A percentile compares a stretch with the other conserved stretches of the same genome.
These are phyloP conservation scores for Komagataella pastoris DNA, from an alignment of 805 yeast species.

Conservation along the genomic window DNA sequence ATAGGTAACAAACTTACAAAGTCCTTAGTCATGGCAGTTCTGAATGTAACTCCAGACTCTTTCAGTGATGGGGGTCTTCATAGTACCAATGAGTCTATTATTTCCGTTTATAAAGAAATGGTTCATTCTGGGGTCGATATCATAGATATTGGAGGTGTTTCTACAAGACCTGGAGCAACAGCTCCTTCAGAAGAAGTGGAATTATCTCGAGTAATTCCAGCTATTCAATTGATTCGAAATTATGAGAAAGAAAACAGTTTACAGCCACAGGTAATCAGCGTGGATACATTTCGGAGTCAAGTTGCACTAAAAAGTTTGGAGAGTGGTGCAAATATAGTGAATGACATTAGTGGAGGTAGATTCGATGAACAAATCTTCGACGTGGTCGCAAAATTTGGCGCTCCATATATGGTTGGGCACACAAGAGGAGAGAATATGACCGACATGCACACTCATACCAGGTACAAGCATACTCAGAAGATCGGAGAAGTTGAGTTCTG, in stretches of 20 bases:
- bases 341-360: slow-evolving; percentile 77
- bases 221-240: slow-evolving; percentile 45
- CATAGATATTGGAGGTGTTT: slow-evolving; percentile 88
- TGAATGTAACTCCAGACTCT: slow-evolving; percentile 89
- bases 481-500: slow-evolving; percentile 6
- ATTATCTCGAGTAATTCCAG: slow-evolving; percentile 53
- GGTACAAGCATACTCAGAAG: not conserved
- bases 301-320: slow-evolving; percentile 61
- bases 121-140: slow-evolving; percentile 54
- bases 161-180: slow-evolving; percentile 76
- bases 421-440: slow-evolving; percentile 78
- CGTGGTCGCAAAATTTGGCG: slow-evolving; percentile 56
- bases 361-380: slow-evolving; percentile 55
- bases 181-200: slow-evolving; percentile 59
- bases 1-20: slow-evolving; percentile 21
- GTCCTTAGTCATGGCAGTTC: slow-evolving; percentile 77
- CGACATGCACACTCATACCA: slow-evolving; percentile 13
- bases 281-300: slow-evolving; percentile 75
- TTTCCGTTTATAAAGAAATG: slow-evolving; percentile 32
- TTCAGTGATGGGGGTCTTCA: slow-evolving; percentile 79
- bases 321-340: slow-evolving; percentile 83
- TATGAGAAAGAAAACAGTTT: slow-evolving; percentile 19
- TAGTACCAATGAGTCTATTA: slow-evolving; percentile 10
- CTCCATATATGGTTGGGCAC: slow-evolving; percentile 75
- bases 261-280: slow-evolving; percentile 33